phyloP scores from a whole-genome alignment of 345 rosid genomes.

The Anacardium occidentale region DNA sequence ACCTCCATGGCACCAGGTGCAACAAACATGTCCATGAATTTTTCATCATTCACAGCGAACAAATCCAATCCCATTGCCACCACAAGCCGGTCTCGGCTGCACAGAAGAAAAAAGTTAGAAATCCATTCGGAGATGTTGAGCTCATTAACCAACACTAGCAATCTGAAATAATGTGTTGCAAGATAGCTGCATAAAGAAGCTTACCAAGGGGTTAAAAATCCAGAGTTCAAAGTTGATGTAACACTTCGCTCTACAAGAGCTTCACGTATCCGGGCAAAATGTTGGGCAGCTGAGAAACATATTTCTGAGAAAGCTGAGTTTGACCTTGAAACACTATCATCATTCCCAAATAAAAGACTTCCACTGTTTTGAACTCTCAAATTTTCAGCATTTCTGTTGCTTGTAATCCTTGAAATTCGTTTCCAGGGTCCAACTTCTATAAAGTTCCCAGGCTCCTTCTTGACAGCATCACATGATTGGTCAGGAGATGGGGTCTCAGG shows the following conservation, averaged over 20 bases:
- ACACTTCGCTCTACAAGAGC: slow-evolving; percentile 90
- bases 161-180: neutral
- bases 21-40: slow-evolving; percentile 93
- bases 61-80: slow-evolving; percentile 82
- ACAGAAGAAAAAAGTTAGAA: neutral
- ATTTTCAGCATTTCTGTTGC: slow-evolving; percentile 53
- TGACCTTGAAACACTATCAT: slow-evolving; percentile 50
- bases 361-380: slow-evolving; percentile 61
- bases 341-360: slow-evolving; percentile 55
- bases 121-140: neutral
- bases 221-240: slow-evolving; percentile 84
- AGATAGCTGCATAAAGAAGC: slow-evolving; percentile 9
- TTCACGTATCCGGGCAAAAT: slow-evolving; percentile 88
- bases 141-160: neutral
- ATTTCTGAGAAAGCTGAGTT: slow-evolving; percentile 78
- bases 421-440: slow-evolving; percentile 73
- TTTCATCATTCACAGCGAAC: slow-evolving; percentile 84
- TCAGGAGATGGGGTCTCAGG: slow-evolving; percentile 99
- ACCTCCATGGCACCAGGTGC: slow-evolving; percentile 88
- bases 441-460: slow-evolving; percentile 61
- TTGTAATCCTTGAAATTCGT: slow-evolving; percentile 64
- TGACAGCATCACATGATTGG: slow-evolving; percentile 72
- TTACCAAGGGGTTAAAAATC: slow-evolving; percentile 95
- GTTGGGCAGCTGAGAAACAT: slow-evolving; percentile 86
- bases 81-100: slow-evolving; percentile 75